Evolutionary conservation across 257 asterid genomes (phyloP).

Genomic region (Gentiana dahurica): DNA sequence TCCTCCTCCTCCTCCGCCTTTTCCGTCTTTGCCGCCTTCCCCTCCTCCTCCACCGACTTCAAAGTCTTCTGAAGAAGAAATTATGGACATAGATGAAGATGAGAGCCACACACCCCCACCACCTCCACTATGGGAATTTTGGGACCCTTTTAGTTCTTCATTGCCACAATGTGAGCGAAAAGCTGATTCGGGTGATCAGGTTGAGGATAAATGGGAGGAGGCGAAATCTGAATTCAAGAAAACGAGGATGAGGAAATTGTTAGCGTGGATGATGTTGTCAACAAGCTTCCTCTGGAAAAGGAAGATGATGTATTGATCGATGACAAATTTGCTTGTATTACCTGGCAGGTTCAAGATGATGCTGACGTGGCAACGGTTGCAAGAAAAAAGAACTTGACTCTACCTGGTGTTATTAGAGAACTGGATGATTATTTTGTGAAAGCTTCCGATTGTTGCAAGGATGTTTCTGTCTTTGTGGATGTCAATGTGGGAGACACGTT

Average conservation of each 20-base stretch:
- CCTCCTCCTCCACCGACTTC: slow-evolving; percentile 72
- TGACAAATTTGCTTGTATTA: slow-evolving; percentile 38
- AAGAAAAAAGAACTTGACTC: slow-evolving; percentile 44
- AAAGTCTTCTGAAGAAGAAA: slow-evolving; percentile 28
- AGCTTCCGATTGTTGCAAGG: slow-evolving; percentile 60
- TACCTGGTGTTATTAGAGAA: slow-evolving; percentile 46
- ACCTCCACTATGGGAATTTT: slow-evolving; percentile 59
- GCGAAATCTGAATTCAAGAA: slow-evolving; percentile 44
- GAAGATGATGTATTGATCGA: slow-evolving; percentile 27
- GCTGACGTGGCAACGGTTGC: slow-evolving; percentile 64
- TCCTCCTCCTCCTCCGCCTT: slow-evolving; percentile 64
- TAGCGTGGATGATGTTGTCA: slow-evolving; percentile 14
- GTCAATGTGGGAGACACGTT: slow-evolving; percentile 41
- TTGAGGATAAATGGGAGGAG: slow-evolving; percentile 69
- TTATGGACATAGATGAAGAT: slow-evolving; percentile 37
- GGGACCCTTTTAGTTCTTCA: slow-evolving; percentile 52
- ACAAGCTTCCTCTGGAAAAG: slow-evolving; percentile 18
- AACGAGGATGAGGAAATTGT: slow-evolving; percentile 24
- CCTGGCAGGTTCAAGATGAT: slow-evolving; percentile 45
- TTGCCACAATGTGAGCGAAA: slow-evolving; percentile 18
- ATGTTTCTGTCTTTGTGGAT: slow-evolving; percentile 58
- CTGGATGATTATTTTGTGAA: slow-evolving; percentile 68
- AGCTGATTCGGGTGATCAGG: slow-evolving; percentile 28
- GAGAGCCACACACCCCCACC: slow-evolving; percentile 38
- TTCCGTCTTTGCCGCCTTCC: slow-evolving; percentile 71